Conservation (phyloP, 2,329 filamentous ascomycete genomes). For the Aspergillus texensis region DNA sequence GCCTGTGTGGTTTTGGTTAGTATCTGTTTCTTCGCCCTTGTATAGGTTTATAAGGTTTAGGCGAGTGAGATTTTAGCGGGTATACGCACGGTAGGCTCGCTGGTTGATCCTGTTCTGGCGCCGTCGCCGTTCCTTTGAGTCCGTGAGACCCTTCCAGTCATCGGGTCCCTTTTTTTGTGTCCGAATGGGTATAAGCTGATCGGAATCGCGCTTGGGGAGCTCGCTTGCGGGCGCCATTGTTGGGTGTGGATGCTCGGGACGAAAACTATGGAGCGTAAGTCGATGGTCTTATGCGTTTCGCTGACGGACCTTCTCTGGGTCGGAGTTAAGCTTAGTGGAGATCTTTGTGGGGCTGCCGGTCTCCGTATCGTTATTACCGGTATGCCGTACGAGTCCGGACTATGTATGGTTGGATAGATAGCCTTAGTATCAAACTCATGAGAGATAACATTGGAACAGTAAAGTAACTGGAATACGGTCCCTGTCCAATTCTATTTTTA, state of each 20-base stretch:
- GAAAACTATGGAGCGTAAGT: background rate
- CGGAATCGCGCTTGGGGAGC: background rate
- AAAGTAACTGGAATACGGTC: too few species aligned
- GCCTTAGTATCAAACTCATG: too few species aligned
- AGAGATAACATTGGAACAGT: too few species aligned
- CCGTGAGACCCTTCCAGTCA: constrained; percentile 27
- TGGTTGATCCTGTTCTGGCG: constrained; percentile 35
- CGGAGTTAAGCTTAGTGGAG: background rate
- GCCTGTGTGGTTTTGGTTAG: constrained; percentile 13
- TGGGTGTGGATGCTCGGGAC: background rate
- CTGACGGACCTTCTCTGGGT: background rate
- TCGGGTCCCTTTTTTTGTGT: constrained; percentile 8
- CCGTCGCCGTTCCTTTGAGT: constrained; percentile 29
- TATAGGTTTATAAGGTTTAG: background rate
- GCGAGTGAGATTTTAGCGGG: background rate
- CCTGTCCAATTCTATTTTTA: too few species aligned
- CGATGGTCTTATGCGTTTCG: background rate
- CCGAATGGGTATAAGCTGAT: background rate
- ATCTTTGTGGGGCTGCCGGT: background rate
- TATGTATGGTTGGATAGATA: too few species aligned
- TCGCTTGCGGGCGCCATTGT: background rate
- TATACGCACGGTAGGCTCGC: constrained; percentile 27
- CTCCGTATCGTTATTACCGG: background rate
- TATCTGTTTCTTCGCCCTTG: background rate
- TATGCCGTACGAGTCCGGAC: background rate